A percentile compares a stretch with the other conserved stretches of the same genome.
Conservation (phyloP, 148 eudicot genomes). For the Spergularia marina region DNA sequence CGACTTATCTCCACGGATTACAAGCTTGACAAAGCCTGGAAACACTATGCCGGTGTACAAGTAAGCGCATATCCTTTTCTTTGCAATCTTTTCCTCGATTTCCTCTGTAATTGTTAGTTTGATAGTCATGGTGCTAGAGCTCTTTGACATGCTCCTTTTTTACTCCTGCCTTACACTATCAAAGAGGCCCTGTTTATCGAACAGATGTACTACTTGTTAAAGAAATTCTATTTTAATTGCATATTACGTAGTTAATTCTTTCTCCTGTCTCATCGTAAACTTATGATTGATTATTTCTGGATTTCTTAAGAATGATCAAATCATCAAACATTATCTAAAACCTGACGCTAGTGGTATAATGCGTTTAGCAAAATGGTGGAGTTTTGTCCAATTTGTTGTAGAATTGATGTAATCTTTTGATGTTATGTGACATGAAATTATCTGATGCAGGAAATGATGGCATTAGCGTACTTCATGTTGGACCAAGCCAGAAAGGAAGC, state of each 20-base stretch:
- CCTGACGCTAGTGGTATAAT: background rate
- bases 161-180: slow-evolving; percentile 9
- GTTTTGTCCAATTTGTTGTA: background rate
- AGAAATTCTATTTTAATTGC: background rate
- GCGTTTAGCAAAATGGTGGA: background rate
- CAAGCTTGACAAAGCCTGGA: slow-evolving; percentile 98
- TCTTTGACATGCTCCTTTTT: slow-evolving; percentile 18
- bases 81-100: background rate
- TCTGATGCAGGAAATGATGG: slow-evolving; percentile 90
- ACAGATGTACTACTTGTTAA: background rate
- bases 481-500: slow-evolving; percentile 94
- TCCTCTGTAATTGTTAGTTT: slow-evolving; percentile 3
- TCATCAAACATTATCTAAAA: background rate
- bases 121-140: background rate
- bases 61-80: slow-evolving; percentile 36
- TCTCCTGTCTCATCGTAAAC: background rate
- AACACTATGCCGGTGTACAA: slow-evolving; percentile 96
- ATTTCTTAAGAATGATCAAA: background rate
- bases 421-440: slow-evolving; percentile 5
- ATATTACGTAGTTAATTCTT: background rate
- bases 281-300: background rate
- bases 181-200: background rate
- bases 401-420: background rate
- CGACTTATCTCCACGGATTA: slow-evolving; percentile 90
- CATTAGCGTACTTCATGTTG: slow-evolving; percentile 79